Evolutionary conservation across 768 basidiomycete species (phyloP).

Genomic region (Pulveroboletus sp.): DNA sequence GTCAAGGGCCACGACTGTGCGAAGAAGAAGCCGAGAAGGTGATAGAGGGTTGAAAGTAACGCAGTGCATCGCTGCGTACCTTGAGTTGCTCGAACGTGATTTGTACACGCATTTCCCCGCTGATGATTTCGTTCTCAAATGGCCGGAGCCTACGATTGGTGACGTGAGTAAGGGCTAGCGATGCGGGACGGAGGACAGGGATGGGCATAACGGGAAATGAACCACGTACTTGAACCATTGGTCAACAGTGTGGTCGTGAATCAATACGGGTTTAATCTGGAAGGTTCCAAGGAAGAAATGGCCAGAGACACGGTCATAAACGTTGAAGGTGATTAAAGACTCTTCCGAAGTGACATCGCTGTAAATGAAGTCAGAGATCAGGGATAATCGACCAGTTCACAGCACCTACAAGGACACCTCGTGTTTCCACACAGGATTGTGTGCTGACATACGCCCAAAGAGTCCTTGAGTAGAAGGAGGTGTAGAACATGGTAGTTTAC

Average conservation of each 20-base stretch:
- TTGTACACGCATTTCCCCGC: conserved; percentile 92
- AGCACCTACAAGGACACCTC: conserved; percentile 91
- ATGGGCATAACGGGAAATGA: conserved; percentile 13
- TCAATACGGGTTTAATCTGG: conserved; percentile 84
- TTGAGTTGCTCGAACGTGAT: conserved; percentile 90
- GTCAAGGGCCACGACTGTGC: conserved; percentile 21
- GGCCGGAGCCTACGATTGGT: conserved; percentile 54
- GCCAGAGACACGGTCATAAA: conserved; percentile 85
- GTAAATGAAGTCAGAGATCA: conserved; percentile 20
- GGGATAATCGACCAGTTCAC: conserved; percentile 7
- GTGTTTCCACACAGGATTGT: conserved; percentile 99
- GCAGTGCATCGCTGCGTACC: conserved; percentile 38
- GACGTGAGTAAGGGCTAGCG: conserved; percentile 12
- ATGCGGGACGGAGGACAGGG: conserved; percentile 7
- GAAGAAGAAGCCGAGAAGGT: conserved; percentile 21
- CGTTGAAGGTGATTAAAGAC: conserved; percentile 78
- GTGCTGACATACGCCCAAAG: conserved; percentile 62
- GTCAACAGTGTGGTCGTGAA: conserved; percentile 94
- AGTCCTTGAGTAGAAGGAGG: conserved; percentile 38
- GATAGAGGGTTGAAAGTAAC: conserved; percentile 23
- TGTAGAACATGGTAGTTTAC: conserved; percentile 30
- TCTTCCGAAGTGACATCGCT: conserved; percentile 93
- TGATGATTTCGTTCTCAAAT: conserved; percentile 76
- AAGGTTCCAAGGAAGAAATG: conserved; percentile 88
- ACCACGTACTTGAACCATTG: conserved; percentile 90